These are phyloP conservation scores for Lyophyllum shimeji DNA, from an alignment of 768 basidiomycete genomes.

Conservation along the genomic window DNA sequence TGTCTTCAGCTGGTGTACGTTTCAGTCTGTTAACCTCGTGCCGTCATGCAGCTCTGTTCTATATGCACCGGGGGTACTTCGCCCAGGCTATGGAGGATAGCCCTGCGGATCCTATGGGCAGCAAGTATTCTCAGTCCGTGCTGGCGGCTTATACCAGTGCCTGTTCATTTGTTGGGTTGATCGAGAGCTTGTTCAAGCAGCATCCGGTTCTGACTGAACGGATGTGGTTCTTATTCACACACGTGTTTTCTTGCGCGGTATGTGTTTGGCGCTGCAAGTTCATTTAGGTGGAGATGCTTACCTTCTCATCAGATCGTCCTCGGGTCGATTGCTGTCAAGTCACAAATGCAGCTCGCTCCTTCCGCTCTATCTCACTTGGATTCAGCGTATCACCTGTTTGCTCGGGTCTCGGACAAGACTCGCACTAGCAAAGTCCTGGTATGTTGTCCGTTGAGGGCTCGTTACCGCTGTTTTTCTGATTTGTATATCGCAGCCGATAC, in stretches of 20 bases:
- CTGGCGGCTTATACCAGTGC: constrained; percentile 71
- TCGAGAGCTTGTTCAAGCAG: constrained; percentile 64
- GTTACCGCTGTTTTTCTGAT: not conserved
- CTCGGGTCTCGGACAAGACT: constrained; percentile 49
- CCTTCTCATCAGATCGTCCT: constrained; percentile 53
- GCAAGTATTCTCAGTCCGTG: constrained; percentile 68
- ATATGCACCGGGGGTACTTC: constrained; percentile 76
- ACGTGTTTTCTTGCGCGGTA: constrained; percentile 72
- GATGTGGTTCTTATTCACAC: constrained; percentile 73
- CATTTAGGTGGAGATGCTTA: constrained; percentile 2
- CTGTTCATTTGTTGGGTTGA: constrained; percentile 64
- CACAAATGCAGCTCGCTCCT: constrained; percentile 61
- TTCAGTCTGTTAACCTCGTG: not conserved
- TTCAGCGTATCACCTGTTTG: constrained; percentile 57
- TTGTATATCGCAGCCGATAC: constrained; percentile 48
- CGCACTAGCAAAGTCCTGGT: constrained; percentile 59
- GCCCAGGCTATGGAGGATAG: constrained; percentile 66
- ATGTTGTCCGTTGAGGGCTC: not conserved
- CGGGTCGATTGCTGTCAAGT: constrained; percentile 66
- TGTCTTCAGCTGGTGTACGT: constrained; percentile 1
- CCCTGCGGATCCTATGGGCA: constrained; percentile 63
- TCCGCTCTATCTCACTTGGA: constrained; percentile 72
- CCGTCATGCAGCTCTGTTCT: constrained; percentile 52
- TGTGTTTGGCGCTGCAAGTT: constrained; percentile 19
- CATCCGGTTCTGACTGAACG: constrained; percentile 66